phyloP scores from a whole-genome alignment of 805 yeast genomes.

The Yarrowia sp. region DNA sequence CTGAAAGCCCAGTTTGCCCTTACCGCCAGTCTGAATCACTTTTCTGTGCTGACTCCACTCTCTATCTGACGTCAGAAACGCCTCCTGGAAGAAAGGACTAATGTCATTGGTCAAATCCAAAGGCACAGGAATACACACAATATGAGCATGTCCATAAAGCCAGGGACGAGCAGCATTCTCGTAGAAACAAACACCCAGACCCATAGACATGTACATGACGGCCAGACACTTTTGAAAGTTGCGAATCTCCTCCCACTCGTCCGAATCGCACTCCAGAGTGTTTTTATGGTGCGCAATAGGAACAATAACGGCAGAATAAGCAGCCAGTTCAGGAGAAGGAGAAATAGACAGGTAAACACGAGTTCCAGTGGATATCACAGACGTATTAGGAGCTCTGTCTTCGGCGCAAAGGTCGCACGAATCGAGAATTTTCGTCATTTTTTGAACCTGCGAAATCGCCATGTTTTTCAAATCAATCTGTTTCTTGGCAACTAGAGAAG shows the following conservation, averaged over 20 bases:
- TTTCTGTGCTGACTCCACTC: conserved; percentile 43
- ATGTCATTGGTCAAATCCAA: conserved; percentile 36
- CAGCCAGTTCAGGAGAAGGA: conserved; percentile 43
- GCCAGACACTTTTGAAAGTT: conserved; percentile 45
- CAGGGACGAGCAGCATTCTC: conserved; percentile 41
- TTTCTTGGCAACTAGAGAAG: conserved; percentile 36
- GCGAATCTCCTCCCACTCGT: conserved; percentile 46
- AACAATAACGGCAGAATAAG: conserved; percentile 41
- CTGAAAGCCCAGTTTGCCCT: conserved; percentile 34
- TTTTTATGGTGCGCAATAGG: conserved; percentile 44
- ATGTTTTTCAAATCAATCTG: conserved; percentile 37
- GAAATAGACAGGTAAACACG: conserved; percentile 42
- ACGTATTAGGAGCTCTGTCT: conserved; percentile 31
- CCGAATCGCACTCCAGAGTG: conserved; percentile 43
- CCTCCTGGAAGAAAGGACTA: conserved; percentile 45
- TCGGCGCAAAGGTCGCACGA: conserved; percentile 42
- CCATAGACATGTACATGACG: conserved; percentile 41
- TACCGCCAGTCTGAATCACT: conserved; percentile 42
- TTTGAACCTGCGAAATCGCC: conserved; percentile 34
- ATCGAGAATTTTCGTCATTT: conserved; percentile 37
- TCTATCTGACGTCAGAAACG: conserved; percentile 40
- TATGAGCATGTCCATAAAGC: conserved; percentile 41
- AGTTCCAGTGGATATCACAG: conserved; percentile 39
- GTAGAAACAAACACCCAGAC: conserved; percentile 45
- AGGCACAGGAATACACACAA: conserved; percentile 47